Percentiles rank a stretch among this genome's conserved stretches.
Evolutionary conservation across 2,329 filamentous ascomycete species (phyloP).

Genomic region (Claviceps purpurea): DNA sequence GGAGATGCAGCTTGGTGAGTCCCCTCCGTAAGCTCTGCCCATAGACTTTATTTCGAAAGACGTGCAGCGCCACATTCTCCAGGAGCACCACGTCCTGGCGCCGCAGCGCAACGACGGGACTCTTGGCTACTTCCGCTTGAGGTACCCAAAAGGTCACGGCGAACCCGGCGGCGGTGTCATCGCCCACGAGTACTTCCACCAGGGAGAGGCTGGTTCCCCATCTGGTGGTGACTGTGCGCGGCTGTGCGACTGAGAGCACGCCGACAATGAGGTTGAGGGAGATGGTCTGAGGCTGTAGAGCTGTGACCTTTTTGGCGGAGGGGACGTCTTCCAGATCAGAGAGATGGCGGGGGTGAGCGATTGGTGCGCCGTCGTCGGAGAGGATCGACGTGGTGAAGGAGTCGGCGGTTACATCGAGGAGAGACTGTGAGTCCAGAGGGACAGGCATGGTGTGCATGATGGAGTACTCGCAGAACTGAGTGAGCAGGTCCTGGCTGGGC

Average conservation of each 20-base stretch:
- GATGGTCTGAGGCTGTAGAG: slow-evolving; percentile 65
- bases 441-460: slow-evolving; percentile 52
- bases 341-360: slow-evolving; percentile 19
- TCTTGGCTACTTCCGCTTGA: slow-evolving; percentile 17
- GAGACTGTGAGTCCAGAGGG: slow-evolving; percentile 35
- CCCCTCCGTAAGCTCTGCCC: slow-evolving; percentile 67
- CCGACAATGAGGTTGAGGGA: slow-evolving; percentile 73
- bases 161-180: slow-evolving; percentile 74
- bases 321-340: slow-evolving; percentile 57
- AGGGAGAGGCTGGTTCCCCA: slow-evolving; percentile 51
- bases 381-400: slow-evolving; percentile 13
- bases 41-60: slow-evolving; percentile 66
- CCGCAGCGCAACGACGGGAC: slow-evolving; percentile 34
- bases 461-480: slow-evolving; percentile 67
- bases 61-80: slow-evolving; percentile 63
- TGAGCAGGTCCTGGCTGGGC: slow-evolving; percentile 27
- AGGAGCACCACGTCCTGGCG: slow-evolving; percentile 67
- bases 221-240: slow-evolving; percentile 54
- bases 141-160: slow-evolving; percentile 73
- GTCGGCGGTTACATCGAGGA: slow-evolving; percentile 15
- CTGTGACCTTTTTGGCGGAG: slow-evolving; percentile 46
- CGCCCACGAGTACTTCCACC: slow-evolving; percentile 67
- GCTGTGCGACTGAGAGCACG: slow-evolving; percentile 56
- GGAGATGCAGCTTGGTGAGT: slow-evolving; percentile 54
- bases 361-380: slow-evolving; percentile 6